Base-by-base conservation (phyloP, 2,329 filamentous ascomycete genomes). In the Pseudocercospora cruenta region DNA sequence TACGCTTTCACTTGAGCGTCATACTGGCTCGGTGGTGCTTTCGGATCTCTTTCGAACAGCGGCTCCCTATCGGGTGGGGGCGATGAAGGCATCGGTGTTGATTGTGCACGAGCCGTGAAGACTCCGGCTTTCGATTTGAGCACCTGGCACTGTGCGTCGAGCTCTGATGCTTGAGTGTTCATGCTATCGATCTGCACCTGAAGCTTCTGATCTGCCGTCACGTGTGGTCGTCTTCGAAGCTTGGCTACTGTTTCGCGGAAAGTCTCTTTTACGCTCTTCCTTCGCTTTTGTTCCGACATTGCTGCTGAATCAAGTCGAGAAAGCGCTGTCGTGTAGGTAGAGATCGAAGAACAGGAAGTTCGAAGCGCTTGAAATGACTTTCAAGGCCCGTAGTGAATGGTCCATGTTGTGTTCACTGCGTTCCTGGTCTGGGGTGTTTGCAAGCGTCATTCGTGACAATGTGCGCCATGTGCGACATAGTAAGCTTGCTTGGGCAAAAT, bases 1-100 rank as follows among this genome's bases (percentile, higher is more conserved):
- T 57, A 59, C 0, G 64, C 64, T 14, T 43, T 33, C 9, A 68
- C 49, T 59, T 68, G 63, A 3, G 66, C 58, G 19, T 68, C 66
- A 33, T 68, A 66, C 33, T 63, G 61, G 21, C 43, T 62, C 8
- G 66, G 60, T 0, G 64, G 64, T 12, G 36, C 51, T 21, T 49
- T 51, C 7, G 36, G 26, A 5, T 60, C 43, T 28, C 53, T 49
- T 43, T 66, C 64, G 58, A 68, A 68, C 21, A 68, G 58, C 2
- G 66, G 60, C 9, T 66, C 66, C 24, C 66, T 61, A 36, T 58
- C 45, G 0, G 64, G 45, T 1, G 64, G 64, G 8, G 66, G 66
- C 7, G 60, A 47, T 14, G 61, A 49, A 19, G 66, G 66, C n/a
- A 51, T 19, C 1, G 60, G 66, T 0, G 63, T 68, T 8, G 58